These are phyloP conservation scores for Myotisia sp. DNA, from an alignment of 2,329 filamentous ascomycete genomes.

Conservation along the genomic window DNA sequence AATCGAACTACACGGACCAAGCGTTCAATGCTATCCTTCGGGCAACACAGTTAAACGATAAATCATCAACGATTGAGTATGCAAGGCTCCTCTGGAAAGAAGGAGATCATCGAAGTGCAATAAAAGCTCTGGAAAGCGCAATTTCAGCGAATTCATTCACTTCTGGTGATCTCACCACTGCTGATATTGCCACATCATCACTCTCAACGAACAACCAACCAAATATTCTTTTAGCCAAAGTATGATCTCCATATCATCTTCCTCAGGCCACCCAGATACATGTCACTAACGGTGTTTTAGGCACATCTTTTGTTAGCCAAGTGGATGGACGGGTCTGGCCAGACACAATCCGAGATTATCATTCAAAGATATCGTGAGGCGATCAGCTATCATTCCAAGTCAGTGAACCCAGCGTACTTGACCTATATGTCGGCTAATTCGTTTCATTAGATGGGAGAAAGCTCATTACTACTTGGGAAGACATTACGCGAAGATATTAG, in stretches of 20 bases:
- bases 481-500: conserved; percentile 91
- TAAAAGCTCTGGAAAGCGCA: conserved; percentile 74
- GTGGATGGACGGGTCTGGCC: conserved; percentile 91
- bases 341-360: conserved; percentile 70
- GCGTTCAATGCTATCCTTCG: conserved; percentile 90
- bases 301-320: conserved; percentile 84
- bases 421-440: conserved; percentile 4
- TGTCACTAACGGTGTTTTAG: conserved; percentile 23
- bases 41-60: conserved; percentile 69
- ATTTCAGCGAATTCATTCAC: conserved; percentile 70
- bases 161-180: conserved; percentile 26
- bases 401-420: conserved; percentile 2
- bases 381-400: conserved; percentile 29
- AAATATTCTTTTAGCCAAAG: conserved; percentile 37
- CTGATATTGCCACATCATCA: conserved; percentile 18
- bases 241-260: conserved; percentile 13
- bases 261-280: neutral
- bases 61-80: conserved; percentile 84
- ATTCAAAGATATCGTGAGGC: conserved; percentile 72
- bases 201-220: conserved; percentile 29
- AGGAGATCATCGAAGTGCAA: conserved; percentile 84
- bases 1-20: conserved; percentile 67
- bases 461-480: conserved; percentile 93
- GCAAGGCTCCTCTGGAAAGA: conserved; percentile 87
- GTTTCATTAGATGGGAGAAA: conserved; percentile 65